Evolutionary conservation across 2,329 filamentous ascomycete genomes (phyloP), one percentile per base, ranked within the genome.

Genomic region (Aspergillus transmontanensis): DNA sequence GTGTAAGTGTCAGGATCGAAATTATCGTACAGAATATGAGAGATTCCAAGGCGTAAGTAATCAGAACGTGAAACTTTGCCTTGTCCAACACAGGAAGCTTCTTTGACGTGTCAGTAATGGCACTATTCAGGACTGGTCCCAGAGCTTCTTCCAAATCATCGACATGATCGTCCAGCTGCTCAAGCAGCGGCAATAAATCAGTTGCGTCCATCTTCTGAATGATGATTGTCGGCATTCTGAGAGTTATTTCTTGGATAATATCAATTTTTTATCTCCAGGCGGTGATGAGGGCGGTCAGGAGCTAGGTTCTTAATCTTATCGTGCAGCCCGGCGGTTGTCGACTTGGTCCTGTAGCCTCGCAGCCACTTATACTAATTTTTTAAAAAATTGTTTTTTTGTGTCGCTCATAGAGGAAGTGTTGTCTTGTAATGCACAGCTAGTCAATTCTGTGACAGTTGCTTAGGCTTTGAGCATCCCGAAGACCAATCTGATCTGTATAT

Each of bases 71-170:
- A 64, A 97, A 88, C 80, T 98, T 97, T 9, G 95, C 93, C 81
- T 93, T 94, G 82, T 98, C 94, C 64, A 99, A 85, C n/a, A 98
- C 84, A 1, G 94, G 94, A 32, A 98, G 84, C 74, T 93, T 93
- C 60, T 88, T 89, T 6, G 92, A 88, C 61, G 87, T 86, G 46
- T 89, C 87, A 57, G 87, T 82, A 50, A 97, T 80, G 1, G 85
- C 78, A 57, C 84, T 84, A 41, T 84, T 82, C 30, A 96, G 80
- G 6, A 98, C 81, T n/a, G 94, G 93, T 66, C 86, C 80, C 32
- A 98, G 83, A 4, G 86, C 84, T 41, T 89, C 86, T 74, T 96
- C 88, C 54, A 98, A 85, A 60, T 89, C 86, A 78, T 96, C 91
- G 57, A 98, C 86, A 75, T 93, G 88, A 69, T 87, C 86, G 68